Conservation (phyloP, 176 grass and related monocot genomes). For the Oryza australiensis region DNA sequence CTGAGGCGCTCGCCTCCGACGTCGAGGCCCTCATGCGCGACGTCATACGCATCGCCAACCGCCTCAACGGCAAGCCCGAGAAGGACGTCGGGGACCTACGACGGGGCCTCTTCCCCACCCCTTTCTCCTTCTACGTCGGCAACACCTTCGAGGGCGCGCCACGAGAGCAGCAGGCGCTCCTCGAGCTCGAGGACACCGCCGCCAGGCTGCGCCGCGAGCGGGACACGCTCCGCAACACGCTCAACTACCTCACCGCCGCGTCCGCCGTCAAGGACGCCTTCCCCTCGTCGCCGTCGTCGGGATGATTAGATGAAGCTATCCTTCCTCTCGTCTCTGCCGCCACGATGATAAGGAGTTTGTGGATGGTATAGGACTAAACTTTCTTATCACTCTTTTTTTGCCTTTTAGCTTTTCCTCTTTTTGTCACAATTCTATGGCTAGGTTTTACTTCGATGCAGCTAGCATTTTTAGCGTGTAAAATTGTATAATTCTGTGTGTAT, state of each 20-base stretch:
- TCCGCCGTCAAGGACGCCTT: conserved; percentile 94
- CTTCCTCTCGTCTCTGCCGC: not conserved
- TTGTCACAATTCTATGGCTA: conserved; percentile 18
- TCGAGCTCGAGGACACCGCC: conserved; percentile 97
- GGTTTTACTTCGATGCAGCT: conserved; percentile 28
- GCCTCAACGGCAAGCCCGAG: conserved; percentile 88
- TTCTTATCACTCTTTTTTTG: conserved; percentile 28
- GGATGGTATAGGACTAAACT: conserved; percentile 40
- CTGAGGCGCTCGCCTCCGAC: conserved; percentile 73
- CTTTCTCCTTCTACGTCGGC: conserved; percentile 96
- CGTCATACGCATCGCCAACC: conserved; percentile 93
- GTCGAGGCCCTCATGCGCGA: conserved; percentile 89
- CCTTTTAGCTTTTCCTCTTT: conserved; percentile 2
- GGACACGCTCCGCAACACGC: conserved; percentile 87
- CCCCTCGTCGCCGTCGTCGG: conserved; percentile 65
- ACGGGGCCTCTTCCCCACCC: conserved; percentile 81
- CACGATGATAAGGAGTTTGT: conserved; percentile 44
- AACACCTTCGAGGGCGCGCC: conserved; percentile 91
- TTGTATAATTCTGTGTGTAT: conserved; percentile 48
- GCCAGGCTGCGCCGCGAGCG: conserved; percentile 71
- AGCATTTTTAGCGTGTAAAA: conserved; percentile 54
- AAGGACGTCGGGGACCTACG: conserved; percentile 80
- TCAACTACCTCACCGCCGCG: conserved; percentile 98
- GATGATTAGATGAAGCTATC: conserved; percentile 20
- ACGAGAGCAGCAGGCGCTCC: conserved; percentile 91